Evolutionary conservation across 1,284 basidiomycete species (phyloP).

Genomic region (Melampsora americana): DNA sequence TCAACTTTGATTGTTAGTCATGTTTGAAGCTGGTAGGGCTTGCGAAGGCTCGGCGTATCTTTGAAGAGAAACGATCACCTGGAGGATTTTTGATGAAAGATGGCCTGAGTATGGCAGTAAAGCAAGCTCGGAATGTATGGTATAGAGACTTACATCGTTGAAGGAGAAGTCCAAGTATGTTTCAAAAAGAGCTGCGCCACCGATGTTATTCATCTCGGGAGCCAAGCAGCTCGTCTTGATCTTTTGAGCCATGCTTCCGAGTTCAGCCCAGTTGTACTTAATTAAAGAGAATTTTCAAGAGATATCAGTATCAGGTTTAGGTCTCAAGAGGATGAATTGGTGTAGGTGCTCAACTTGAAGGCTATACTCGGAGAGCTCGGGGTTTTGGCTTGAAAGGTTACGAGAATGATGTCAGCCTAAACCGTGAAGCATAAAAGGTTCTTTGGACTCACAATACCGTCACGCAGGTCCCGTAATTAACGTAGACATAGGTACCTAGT

Average conservation of each 20-base stretch:
- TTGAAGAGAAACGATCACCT: not conserved
- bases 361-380: slow-evolving; percentile 13
- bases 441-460: slow-evolving; percentile 17
- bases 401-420: not conserved
- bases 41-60: not conserved
- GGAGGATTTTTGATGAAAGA: not conserved
- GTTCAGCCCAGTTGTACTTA: slow-evolving; percentile 37
- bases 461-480: slow-evolving; percentile 25
- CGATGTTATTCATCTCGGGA: slow-evolving; percentile 1
- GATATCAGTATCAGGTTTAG: not conserved
- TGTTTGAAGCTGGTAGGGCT: too few species aligned
- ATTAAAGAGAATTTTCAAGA: not conserved
- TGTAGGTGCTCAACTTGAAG: slow-evolving; percentile 9
- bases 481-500: slow-evolving; percentile 24
- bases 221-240: slow-evolving; percentile 5
- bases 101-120: not conserved
- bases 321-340: not conserved
- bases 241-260: slow-evolving; percentile 7
- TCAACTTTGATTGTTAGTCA: too few species aligned
- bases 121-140: not conserved
- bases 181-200: slow-evolving; percentile 5
- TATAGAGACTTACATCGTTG: slow-evolving; percentile 7
- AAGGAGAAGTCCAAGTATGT: slow-evolving; percentile 15
- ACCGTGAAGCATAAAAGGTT: not conserved
- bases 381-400: slow-evolving; percentile 15